Evolutionary conservation across 352 stramenopile genomes (phyloP), one percentile per base, ranked within the genome.

Genomic region (Thalassiosira gravida): DNA sequence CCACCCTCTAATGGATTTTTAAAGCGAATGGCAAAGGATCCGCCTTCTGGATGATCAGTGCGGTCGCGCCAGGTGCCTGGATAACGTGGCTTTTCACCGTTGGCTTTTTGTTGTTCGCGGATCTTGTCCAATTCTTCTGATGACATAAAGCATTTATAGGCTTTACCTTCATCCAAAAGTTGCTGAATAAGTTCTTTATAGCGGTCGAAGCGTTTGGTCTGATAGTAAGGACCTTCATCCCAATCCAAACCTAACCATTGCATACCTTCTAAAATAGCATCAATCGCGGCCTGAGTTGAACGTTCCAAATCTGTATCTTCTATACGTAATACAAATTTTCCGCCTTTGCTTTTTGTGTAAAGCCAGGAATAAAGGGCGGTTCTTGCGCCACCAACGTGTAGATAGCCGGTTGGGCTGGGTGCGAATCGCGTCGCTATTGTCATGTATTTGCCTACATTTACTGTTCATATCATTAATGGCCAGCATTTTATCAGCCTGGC

Each of bases 211-310:
- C 97, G 95, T 92, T 99, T 94, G 11, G 96, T 98, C 89, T 99
- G 97, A 65, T 97, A 94, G 89, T 99, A 99, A 9, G 96, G 96
- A 27, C 97, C 97, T 94, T 99, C 97, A 80, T 99, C 97, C 83
- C 97, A 98, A n/a, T 94, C 72, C 3, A 99, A 80, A n/a, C 96
- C 96, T 35, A 98, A 95, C 96, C 96, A 99, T 49, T 92, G 88
- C 63, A 99, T 73, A 61, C 92, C 89, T 22, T 69, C 77, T 13
- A 93, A 58, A 6, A 93, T 86, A 24, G 82, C 90, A 53, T 85
- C 35, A 1, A 52, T 18, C 86, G 64, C 59, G 90, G 83, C 86
- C 69, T 90, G 90, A 18, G 88, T 93, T 50, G 76, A 89, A 61
- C 89, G 66, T 7, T 86, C 89, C 9, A 93, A 32, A 90, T 93